Conservation (phyloP, 306 rosid species). For the Quercus rubra region DNA sequence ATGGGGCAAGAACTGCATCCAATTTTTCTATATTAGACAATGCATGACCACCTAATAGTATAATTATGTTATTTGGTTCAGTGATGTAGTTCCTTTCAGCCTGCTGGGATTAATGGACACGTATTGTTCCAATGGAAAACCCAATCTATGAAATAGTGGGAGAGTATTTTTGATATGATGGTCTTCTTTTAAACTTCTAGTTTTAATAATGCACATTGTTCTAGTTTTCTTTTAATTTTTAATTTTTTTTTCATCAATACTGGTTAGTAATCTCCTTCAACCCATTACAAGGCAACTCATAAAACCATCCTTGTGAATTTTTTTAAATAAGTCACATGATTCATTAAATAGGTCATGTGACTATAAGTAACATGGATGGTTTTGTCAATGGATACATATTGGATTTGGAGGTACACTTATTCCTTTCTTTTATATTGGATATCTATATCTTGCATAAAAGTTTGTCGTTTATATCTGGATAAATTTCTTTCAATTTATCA, state of each 20-base stretch:
- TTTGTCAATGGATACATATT: no score
- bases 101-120: conserved; percentile 16
- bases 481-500: not conserved
- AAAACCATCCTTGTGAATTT: not conserved
- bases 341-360: no score
- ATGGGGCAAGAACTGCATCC: conserved; percentile 12
- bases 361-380: no score
- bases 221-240: not conserved
- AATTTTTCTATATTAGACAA: conserved; percentile 5
- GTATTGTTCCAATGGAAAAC: conserved; percentile 13
- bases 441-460: not conserved
- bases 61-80: conserved; percentile 8
- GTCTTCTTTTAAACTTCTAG: conserved; percentile 5
- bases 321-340: no score
- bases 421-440: not conserved
- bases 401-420: no score
- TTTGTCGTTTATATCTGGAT: not conserved
- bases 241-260: no score
- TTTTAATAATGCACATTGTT: not conserved
- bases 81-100: conserved; percentile 11
- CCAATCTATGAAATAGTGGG: conserved; percentile 9
- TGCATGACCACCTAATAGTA: conserved; percentile 8
- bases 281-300: no score
- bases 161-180: conserved; percentile 4
- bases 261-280: no score